Evolutionary conservation across 2,329 filamentous ascomycete species (phyloP), one percentile per base, ranked within the genome.

Genomic region (Pyricularia grisea): DNA sequence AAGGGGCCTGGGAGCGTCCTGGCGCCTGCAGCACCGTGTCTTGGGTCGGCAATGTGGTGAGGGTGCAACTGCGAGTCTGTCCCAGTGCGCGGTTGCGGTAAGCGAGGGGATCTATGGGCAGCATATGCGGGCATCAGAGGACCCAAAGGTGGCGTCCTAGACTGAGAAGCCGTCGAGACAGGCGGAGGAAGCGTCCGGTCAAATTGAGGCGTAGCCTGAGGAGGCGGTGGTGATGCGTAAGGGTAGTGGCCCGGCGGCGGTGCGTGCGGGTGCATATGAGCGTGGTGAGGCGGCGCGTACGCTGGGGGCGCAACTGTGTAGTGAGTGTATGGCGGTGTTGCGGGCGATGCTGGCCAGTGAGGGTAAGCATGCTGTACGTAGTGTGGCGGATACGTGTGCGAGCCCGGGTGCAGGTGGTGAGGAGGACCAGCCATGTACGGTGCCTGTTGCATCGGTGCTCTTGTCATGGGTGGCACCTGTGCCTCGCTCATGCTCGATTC

Each of bases 401-500:
- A 42, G 11, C 65, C 36, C 67, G 70, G 68, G 71, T 60, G 67
- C 73, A 71, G 71, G 6, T 69, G 69, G 42, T 67, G 33, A n/a
- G 67, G 64, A 68, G 71, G 60, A 69, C 71, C 66, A 65, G 71
- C 78, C 77, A 72, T 79, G 76, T 80, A 81, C 68, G 74, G 79
- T 71, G 81, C 84, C 75, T 79, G 82, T 74, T 77, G 85, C 82
- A 91, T 88, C 2, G 88, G 93, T 0, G 90, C 87, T 72, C 93
- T 87, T 14, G 93, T 94, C 58, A 96, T 87, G 2, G 92, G 90
- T 14, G 94, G 92, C 17, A 93, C 89, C 70, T 90, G 90, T 71
- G 90, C 85, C 75, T 97, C 94, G 76, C 93, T 92, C 73, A 97
- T 88, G 65, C 93, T 97, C 0, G 94, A 97, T 79, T 99, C 95